Conservation (phyloP, 345 rosid species). For the Pistacia integerrima region DNA sequence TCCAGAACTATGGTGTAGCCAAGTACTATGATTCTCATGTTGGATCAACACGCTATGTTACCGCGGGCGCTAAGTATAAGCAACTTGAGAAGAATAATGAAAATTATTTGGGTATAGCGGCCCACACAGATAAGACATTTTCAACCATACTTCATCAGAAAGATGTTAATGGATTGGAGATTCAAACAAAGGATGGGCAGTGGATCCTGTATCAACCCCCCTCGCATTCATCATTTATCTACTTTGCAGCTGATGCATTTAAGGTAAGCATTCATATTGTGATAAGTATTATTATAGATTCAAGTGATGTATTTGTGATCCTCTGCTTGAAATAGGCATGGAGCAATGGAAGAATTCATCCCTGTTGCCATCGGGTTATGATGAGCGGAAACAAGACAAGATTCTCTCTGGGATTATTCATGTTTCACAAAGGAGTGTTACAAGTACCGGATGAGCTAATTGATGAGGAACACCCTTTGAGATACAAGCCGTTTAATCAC, state of each 20-base stretch:
- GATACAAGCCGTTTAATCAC: slow-evolving; percentile 31
- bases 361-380: background rate
- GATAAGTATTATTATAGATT: background rate
- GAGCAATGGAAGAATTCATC: slow-evolving; percentile 6
- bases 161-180: background rate
- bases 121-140: slow-evolving; percentile 36
- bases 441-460: slow-evolving; percentile 34
- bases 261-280: slow-evolving; percentile 35
- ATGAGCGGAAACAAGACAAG: slow-evolving; percentile 18
- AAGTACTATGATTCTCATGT: slow-evolving; percentile 38
- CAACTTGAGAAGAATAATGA: background rate
- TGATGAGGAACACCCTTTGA: slow-evolving; percentile 38
- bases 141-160: too few species aligned
- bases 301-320: background rate
- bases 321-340: background rate
- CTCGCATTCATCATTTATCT: slow-evolving; percentile 44
- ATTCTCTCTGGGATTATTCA: slow-evolving; percentile 30
- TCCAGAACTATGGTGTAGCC: slow-evolving; percentile 38
- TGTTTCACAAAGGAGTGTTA: slow-evolving; percentile 23
- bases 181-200: slow-evolving; percentile 43
- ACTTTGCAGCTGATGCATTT: slow-evolving; percentile 53
- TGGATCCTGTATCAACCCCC: slow-evolving; percentile 45
- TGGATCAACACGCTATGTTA: slow-evolving; percentile 44
- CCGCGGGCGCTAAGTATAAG: slow-evolving; percentile 48
- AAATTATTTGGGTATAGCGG: slow-evolving; percentile 37